These are phyloP conservation scores for Pseudopithomyces chartarum DNA, from an alignment of 2,329 filamentous ascomycete genomes.

Conservation along the genomic window DNA sequence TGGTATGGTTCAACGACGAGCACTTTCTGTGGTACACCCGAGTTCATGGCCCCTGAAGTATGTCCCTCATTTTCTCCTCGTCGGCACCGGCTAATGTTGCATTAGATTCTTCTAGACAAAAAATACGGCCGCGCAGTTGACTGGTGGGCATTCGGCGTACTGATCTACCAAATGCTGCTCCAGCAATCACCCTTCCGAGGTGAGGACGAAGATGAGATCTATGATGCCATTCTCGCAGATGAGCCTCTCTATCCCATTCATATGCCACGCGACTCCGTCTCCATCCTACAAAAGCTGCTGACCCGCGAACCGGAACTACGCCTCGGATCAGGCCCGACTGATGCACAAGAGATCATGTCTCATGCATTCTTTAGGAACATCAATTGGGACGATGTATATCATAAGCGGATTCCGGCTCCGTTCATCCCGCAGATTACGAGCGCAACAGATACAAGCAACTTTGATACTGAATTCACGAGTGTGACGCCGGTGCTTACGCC, in stretches of 20 bases:
- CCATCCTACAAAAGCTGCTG: conserved; percentile 94
- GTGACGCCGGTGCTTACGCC: conserved; percentile 97
- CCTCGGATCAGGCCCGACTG: conserved; percentile 90
- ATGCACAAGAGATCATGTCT: conserved; percentile 98
- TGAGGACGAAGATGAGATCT: conserved; percentile 99
- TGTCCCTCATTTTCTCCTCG: conserved; percentile 10
- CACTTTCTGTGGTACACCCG: conserved; percentile 98
- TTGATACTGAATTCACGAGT: conserved; percentile 97
- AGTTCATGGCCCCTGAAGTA: conserved; percentile 99
- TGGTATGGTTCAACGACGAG: conserved; percentile 97
- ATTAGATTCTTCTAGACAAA: conserved; percentile 91
- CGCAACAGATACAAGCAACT: conserved; percentile 98
- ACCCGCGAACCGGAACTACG: conserved; percentile 93
- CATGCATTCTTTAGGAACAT: conserved; percentile 98
- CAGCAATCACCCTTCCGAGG: conserved; percentile 98
- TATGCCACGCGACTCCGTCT: conserved; percentile 97
- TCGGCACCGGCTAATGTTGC: conserved; percentile 25
- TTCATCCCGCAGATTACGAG: conserved; percentile 90
- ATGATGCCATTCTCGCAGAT: conserved; percentile 96
- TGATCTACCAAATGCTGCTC: conserved; percentile 99
- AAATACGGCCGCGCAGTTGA: conserved; percentile 97
- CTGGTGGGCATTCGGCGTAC: conserved; percentile 99
- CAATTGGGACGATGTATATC: conserved; percentile 98
- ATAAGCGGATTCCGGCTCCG: conserved; percentile 88
- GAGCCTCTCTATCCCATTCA: conserved; percentile 98